A percentile compares a stretch with the other conserved stretches of the same genome.
Conservation (phyloP, 2,329 filamentous ascomycete genomes). For the Fusarium tupiense region DNA sequence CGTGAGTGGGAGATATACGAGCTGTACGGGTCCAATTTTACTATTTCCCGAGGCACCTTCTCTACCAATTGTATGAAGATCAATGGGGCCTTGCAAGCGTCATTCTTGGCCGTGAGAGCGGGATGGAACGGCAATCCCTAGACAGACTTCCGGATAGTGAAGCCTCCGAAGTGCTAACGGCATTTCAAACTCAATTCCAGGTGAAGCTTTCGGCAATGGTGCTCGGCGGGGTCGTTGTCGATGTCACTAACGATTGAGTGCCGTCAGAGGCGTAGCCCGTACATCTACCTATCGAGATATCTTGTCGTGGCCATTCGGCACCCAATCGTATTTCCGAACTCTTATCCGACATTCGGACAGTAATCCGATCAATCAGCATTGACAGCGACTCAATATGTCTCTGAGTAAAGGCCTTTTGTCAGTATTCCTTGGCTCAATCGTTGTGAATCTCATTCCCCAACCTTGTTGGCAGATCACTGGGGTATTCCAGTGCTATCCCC, state of each 20-base stretch:
- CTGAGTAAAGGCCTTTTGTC: not conserved
- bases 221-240: not conserved
- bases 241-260: no score
- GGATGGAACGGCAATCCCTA: not conserved
- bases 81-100: not conserved
- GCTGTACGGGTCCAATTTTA: not conserved
- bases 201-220: not conserved
- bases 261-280: not conserved
- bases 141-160: not conserved
- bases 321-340: not conserved
- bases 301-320: not conserved
- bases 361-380: not conserved
- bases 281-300: not conserved
- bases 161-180: not conserved
- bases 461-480: not conserved
- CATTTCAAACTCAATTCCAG: not conserved
- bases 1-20: not conserved
- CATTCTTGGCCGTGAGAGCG: not conserved
- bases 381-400: not conserved
- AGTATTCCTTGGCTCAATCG: not conserved
- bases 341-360: not conserved
- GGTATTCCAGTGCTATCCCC: not conserved
- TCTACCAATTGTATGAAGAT: not conserved
- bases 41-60: not conserved
- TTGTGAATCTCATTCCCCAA: not conserved